Percentiles rank a stretch among this genome's conserved stretches.
Conservation (phyloP, 2,329 filamentous ascomycete species). For the Neospermospora avenae region DNA sequence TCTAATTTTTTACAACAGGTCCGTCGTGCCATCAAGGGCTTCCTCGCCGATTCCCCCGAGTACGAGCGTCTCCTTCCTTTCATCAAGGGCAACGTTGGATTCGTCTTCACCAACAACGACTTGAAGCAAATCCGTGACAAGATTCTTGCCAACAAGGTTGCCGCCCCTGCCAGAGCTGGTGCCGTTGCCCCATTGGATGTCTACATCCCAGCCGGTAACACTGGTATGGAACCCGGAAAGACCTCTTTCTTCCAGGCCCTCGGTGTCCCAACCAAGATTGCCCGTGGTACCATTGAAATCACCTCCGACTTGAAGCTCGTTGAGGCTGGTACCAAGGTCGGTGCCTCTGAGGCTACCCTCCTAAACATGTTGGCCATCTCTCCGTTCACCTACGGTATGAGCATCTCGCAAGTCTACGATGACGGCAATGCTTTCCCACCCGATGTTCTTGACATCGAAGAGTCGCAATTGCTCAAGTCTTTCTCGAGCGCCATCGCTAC, state of each 20-base stretch:
- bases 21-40: conserved; percentile 95
- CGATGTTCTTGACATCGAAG: conserved; percentile 85
- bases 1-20: conserved; percentile 50
- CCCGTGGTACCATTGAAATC: conserved; percentile 99
- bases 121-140: conserved; percentile 91
- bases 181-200: conserved; percentile 92
- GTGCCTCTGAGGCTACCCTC: conserved; percentile 96
- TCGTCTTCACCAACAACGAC: conserved; percentile 99
- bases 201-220: conserved; percentile 96
- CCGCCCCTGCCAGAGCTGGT: conserved; percentile 96
- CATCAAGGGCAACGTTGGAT: conserved; percentile 97
- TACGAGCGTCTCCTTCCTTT: conserved; percentile 96
- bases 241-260: conserved; percentile 99
- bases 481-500: conserved; percentile 80
- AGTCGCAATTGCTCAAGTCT: conserved; percentile 85
- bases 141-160: conserved; percentile 95
- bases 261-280: conserved; percentile 99
- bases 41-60: conserved; percentile 86
- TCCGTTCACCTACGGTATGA: conserved; percentile 99
- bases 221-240: conserved; percentile 99
- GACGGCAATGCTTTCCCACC: conserved; percentile 88
- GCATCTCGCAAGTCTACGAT: conserved; percentile 95
- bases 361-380: conserved; percentile 99
- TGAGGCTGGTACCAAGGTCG: conserved; percentile 89
- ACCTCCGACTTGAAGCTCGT: conserved; percentile 97